Percentiles rank a stretch among this genome's conserved stretches.
Conservation (phyloP, 305 asterid species). For the Fraxinus nigra region DNA sequence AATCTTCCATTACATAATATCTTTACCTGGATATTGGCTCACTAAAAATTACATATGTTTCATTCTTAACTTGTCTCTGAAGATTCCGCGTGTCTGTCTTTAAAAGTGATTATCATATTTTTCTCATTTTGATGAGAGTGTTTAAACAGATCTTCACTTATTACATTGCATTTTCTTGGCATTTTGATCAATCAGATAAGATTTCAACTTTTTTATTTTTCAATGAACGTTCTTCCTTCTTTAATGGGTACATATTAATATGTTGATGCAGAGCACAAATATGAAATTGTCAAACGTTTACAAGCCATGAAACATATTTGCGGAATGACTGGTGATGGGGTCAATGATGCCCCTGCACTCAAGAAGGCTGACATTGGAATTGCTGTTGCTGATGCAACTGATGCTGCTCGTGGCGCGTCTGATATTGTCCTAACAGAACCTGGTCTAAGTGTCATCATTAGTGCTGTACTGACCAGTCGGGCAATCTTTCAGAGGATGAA, state of each 20-base stretch:
- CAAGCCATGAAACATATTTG: constrained; percentile 83
- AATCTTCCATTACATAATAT: not conserved
- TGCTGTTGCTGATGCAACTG: constrained; percentile 82
- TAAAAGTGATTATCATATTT: constrained; percentile 2
- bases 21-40: not conserved
- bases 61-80: not conserved
- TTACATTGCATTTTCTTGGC: not conserved
- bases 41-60: not conserved
- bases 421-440: constrained; percentile 86
- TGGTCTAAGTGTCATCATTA: constrained; percentile 79
- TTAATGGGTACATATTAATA: not conserved
- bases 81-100: not conserved
- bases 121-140: constrained; percentile 1
- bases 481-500: constrained; percentile 84
- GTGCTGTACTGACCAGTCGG: constrained; percentile 82
- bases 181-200: not conserved
- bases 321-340: constrained; percentile 86
- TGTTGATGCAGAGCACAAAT: constrained; percentile 61
- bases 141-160: not conserved
- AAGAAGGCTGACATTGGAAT: constrained; percentile 77
- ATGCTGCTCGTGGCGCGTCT: constrained; percentile 76
- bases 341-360: constrained; percentile 77
- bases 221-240: not conserved
- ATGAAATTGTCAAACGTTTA: constrained; percentile 75
- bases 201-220: not conserved